phyloP scores from a whole-genome alignment of 2,329 filamentous ascomycete genomes.

The Talaromyces sp. region DNA sequence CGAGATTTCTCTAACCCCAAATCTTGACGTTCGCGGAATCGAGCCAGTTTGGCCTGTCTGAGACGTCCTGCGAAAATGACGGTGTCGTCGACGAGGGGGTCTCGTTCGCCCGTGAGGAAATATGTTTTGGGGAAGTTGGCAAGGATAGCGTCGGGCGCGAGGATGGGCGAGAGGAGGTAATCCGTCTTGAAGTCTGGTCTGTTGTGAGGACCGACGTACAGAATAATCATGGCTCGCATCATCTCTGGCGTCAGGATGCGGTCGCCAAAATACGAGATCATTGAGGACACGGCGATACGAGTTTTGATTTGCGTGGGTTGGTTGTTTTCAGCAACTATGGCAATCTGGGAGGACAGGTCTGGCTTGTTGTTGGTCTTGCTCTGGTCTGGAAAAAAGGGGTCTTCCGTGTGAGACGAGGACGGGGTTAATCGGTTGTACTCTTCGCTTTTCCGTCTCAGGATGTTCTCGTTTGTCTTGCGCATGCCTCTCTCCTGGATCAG shows the following conservation, averaged over 20 bases:
- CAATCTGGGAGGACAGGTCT: constrained; percentile 30
- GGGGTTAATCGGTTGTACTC: constrained; percentile 78
- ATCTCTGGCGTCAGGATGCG: constrained; percentile 92
- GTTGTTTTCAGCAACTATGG: constrained; percentile 22
- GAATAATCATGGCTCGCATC: constrained; percentile 98
- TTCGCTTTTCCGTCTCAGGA: constrained; percentile 77
- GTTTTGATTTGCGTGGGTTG: constrained; percentile 59
- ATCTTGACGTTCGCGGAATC: constrained; percentile 51
- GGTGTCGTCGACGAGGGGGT: constrained; percentile 93
- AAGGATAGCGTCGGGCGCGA: constrained; percentile 79
- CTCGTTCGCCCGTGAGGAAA: constrained; percentile 88
- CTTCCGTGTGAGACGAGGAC: constrained; percentile 11
- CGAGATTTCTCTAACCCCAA: constrained; percentile 48
- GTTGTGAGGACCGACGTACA: constrained; percentile 91
- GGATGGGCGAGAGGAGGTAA: constrained; percentile 80
- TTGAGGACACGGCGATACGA: constrained; percentile 87
- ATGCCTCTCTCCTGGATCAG: constrained; percentile 78
- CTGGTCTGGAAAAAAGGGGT: constrained; percentile 28
- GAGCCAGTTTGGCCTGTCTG: constrained; percentile 65
- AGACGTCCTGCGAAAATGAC: constrained; percentile 90
- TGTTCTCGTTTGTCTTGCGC: constrained; percentile 69
- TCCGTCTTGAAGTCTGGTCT: constrained; percentile 89
- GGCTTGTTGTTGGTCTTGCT: constrained; percentile 7
- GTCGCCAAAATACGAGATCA: constrained; percentile 98
- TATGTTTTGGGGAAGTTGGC: constrained; percentile 89